Base-by-base conservation (phyloP, 768 basidiomycete species). In the Hortiboletus flavorubellus region DNA sequence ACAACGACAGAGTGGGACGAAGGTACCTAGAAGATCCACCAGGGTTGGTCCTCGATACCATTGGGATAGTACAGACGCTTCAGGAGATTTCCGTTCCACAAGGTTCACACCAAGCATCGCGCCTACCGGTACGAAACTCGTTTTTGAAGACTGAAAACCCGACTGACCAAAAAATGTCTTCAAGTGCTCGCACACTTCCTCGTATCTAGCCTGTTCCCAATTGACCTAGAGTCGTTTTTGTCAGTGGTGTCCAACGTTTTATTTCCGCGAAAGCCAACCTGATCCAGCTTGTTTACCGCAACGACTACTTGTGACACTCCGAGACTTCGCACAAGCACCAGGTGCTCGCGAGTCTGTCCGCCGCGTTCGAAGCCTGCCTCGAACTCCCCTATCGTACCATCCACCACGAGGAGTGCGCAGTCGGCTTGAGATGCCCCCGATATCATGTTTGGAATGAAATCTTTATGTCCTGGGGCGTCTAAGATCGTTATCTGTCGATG, bases 401-500 rank as follows among this genome's bases (percentile, higher is more conserved):
- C 97, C 29, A 99, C 86, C 4, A 98, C 95, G 21, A 98, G 83
- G 8, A 98, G 72, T 0, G 97, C 93, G 45, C 92, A 92, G 62
- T 98, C 97, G 0, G 96, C 97, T 71, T 98, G 97, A 2, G 95
- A 86, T 8, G 97, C 96, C 1, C 97, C 97, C 0, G 95, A 98
- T 49, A 99, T 99, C 96, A 98, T 98, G 68, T 98, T 98, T 1
- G 97, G 97, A 59, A 99, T 89, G 64, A 98, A 98, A 66, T 99
- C 97, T 60, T 86, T 89, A 72, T 99, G 97, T 0, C 97, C 97
- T 0, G 97, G 97, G 0, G 96, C 96, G 64, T 99, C 97, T 31
- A 99, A 81, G n/a, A 99, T 83, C 2, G 93, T 97, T 60, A 98
- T 85, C 59, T 85, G 81, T 47, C 89, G 81, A 59, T 87, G 80